Percentiles rank a stretch among this genome's conserved stretches.
Evolutionary conservation across 306 rosid genomes (phyloP).

Genomic region (Abrus precatorius): DNA sequence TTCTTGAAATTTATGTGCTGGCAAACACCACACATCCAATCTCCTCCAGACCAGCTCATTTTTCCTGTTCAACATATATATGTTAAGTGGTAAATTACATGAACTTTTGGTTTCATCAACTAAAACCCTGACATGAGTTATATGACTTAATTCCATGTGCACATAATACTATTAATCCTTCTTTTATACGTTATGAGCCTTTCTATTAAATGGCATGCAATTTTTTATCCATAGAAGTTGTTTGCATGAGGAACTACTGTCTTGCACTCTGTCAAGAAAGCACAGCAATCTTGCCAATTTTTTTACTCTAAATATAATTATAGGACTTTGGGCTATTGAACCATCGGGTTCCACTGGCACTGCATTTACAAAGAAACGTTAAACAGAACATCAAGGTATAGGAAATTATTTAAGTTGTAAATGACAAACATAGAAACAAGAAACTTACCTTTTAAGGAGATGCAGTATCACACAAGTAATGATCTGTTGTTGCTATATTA

Average conservation of each 20-base stretch:
- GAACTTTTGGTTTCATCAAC: constrained; percentile 29
- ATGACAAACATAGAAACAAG: constrained; percentile 41
- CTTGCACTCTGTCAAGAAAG: constrained; percentile 21
- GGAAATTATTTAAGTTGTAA: constrained; percentile 27
- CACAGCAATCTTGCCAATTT: constrained; percentile 39
- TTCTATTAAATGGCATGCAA: constrained; percentile 42
- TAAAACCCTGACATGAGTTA: constrained; percentile 31
- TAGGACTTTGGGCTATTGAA: constrained; percentile 29
- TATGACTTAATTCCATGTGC: constrained; percentile 4
- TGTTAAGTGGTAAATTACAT: constrained; percentile 14
- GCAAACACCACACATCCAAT: constrained; percentile 96
- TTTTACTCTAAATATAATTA: constrained; percentile 3
- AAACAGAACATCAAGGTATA: neutral
- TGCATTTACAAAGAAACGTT: constrained; percentile 40
- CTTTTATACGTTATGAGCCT: constrained; percentile 14
- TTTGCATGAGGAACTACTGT: constrained; percentile 30
- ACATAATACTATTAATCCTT: constrained; percentile 34
- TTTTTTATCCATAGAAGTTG: constrained; percentile 22
- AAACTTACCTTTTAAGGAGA: constrained; percentile 59
- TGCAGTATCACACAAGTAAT: constrained; percentile 35
- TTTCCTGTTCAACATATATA: constrained; percentile 45
- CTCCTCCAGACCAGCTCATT: constrained; percentile 98
- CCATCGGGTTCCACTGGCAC: constrained; percentile 27
- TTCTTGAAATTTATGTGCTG: constrained; percentile 88
- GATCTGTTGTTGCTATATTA: constrained; percentile 40